Conservation (phyloP, 495 filamentous ascomycete species). For the Tuber melanosporum region DNA sequence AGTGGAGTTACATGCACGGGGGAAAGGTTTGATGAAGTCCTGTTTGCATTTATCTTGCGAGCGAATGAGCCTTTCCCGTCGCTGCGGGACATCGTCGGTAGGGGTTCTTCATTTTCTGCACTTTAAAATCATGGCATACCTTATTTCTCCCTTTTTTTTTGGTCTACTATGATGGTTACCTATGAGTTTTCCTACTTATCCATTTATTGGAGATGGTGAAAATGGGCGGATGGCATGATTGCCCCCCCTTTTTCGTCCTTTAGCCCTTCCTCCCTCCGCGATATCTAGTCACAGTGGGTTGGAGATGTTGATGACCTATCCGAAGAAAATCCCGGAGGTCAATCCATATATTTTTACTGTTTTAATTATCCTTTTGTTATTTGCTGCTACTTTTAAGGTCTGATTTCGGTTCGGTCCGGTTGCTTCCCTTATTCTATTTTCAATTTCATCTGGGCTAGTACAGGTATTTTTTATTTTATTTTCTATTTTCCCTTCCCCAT, state of each 20-base stretch:
- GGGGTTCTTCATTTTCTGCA: constrained; percentile 27
- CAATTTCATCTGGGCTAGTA: constrained; percentile 24
- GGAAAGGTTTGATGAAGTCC: constrained; percentile 18
- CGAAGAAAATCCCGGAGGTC: not conserved
- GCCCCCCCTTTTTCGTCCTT: not conserved
- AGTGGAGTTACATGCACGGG: constrained; percentile 19
- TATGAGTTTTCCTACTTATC: constrained; percentile 17
- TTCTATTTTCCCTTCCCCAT: constrained; percentile 12
- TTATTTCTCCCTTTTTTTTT: not conserved
- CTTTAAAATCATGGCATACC: constrained; percentile 22
- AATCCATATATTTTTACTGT: constrained; percentile 13
- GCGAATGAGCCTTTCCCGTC: constrained; percentile 27
- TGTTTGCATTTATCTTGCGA: constrained; percentile 31
- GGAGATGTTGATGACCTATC: not conserved
- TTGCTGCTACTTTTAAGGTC: constrained; percentile 27
- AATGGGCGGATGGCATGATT: constrained; percentile 18
- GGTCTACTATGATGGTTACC: not conserved
- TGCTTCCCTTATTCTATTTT: constrained; percentile 9
- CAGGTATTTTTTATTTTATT: constrained; percentile 15
- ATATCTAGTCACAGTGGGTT: not conserved
- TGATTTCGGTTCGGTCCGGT: constrained; percentile 31
- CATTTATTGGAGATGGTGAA: constrained; percentile 24
- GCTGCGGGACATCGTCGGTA: constrained; percentile 34
- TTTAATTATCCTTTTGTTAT: constrained; percentile 16
- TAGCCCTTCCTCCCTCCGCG: not conserved